phyloP scores from a whole-genome alignment of 2,329 filamentous ascomycete species.

The Neocatenulostroma microsporum region DNA sequence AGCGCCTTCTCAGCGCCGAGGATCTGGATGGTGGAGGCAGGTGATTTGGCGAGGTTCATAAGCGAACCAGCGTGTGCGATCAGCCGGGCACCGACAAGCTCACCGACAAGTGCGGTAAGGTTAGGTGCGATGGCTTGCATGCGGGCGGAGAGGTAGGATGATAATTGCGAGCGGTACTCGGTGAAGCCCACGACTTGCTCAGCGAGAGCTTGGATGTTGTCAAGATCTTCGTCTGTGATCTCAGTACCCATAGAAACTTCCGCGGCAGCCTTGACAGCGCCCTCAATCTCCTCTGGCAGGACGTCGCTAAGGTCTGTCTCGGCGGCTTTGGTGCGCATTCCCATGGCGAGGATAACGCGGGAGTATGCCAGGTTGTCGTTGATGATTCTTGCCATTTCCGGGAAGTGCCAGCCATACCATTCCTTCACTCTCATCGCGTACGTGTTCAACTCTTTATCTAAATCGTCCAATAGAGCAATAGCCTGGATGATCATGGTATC shows the following conservation, averaged over 20 bases:
- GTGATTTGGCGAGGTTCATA: constrained; percentile 89
- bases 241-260: constrained; percentile 99
- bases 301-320: constrained; percentile 76
- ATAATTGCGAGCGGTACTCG: constrained; percentile 81
- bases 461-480: constrained; percentile 84
- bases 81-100: constrained; percentile 85
- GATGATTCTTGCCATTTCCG: constrained; percentile 92
- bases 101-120: constrained; percentile 84
- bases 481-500: constrained; percentile 99
- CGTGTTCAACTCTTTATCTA: constrained; percentile 98
- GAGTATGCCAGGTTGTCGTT: constrained; percentile 96
- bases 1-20: constrained; percentile 97
- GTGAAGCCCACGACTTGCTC: constrained; percentile 90
- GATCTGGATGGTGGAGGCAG: constrained; percentile 94
- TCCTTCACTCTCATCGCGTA: constrained; percentile 99
- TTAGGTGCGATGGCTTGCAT: constrained; percentile 98
- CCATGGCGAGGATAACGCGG: constrained; percentile 78
- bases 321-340: constrained; percentile 74
- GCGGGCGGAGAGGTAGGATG: constrained; percentile 79
- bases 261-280: constrained; percentile 82
- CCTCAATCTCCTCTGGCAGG: constrained; percentile 90
- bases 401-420: constrained; percentile 99
- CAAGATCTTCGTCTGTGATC: constrained; percentile 83
- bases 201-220: constrained; percentile 84
- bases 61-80: constrained; percentile 93